These are phyloP conservation scores for Paracoccidioides brasiliensis DNA, from an alignment of 2,329 filamentous ascomycete species.

Conservation along the genomic window DNA sequence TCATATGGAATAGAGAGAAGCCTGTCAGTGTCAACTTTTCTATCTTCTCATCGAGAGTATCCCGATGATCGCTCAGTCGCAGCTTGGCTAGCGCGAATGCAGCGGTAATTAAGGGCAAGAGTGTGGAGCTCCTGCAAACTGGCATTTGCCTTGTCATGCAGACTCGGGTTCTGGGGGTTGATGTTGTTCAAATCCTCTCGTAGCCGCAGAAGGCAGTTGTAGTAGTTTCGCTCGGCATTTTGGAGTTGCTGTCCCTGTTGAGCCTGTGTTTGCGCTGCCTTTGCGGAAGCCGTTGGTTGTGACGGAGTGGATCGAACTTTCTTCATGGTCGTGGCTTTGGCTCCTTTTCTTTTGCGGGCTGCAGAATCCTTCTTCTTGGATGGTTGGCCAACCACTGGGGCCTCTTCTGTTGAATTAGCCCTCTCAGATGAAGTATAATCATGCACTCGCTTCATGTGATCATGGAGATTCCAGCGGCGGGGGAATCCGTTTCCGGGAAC, in stretches of 20 bases:
- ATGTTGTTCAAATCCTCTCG: conserved; percentile 28
- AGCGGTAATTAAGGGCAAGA: conserved; percentile 30
- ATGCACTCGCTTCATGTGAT: conserved; percentile 95
- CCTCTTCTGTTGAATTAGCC: conserved; percentile 30
- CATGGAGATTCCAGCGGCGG: conserved; percentile 85
- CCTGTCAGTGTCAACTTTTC: not conserved
- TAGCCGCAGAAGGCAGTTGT: conserved; percentile 28
- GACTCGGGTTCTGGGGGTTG: conserved; percentile 27
- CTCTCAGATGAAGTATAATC: conserved; percentile 39
- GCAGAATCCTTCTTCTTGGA: conserved; percentile 26
- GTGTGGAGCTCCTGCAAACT: conserved; percentile 33
- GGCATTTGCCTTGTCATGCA: conserved; percentile 34
- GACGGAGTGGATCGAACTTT: conserved; percentile 27
- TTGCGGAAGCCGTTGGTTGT: conserved; percentile 16
- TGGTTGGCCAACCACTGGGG: conserved; percentile 17
- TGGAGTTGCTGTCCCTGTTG: conserved; percentile 29
- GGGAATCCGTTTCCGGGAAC: conserved; percentile 78
- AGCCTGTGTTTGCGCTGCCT: conserved; percentile 21
- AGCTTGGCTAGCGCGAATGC: conserved; percentile 30
- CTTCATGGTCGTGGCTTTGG: conserved; percentile 30
- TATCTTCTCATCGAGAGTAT: not conserved
- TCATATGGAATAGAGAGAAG: not conserved
- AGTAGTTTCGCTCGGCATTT: conserved; percentile 31
- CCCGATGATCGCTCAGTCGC: conserved; percentile 16
- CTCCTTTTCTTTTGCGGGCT: conserved; percentile 26